These are phyloP conservation scores for Parietaria judaica DNA, from an alignment of 306 rosid genomes.

Conservation along the genomic window DNA sequence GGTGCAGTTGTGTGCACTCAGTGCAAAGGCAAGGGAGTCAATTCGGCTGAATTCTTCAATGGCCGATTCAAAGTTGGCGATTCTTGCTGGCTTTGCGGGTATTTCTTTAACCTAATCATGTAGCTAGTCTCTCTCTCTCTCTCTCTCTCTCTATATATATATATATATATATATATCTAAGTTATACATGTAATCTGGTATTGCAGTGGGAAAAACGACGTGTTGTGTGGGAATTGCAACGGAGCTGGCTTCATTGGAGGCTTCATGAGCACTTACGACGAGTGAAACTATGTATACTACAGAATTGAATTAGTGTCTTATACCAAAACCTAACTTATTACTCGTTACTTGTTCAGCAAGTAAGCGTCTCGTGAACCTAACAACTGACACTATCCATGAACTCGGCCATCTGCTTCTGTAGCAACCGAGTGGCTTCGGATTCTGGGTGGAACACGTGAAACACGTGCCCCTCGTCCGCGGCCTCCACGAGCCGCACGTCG, in stretches of 20 bases:
- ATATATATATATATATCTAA: background rate
- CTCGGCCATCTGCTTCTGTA: slow-evolving; percentile 50
- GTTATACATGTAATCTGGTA: background rate
- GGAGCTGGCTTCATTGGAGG: slow-evolving; percentile 98
- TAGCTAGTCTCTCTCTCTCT: too few species aligned
- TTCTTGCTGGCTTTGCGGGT: slow-evolving; percentile 97
- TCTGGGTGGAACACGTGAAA: slow-evolving; percentile 49
- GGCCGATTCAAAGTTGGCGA: slow-evolving; percentile 82
- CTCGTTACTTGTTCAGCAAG: too few species aligned
- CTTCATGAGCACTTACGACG: slow-evolving; percentile 78
- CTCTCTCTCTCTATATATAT: too few species aligned
- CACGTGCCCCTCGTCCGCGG: slow-evolving; percentile 39
- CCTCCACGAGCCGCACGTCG: slow-evolving; percentile 54
- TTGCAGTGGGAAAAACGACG: slow-evolving; percentile 70
- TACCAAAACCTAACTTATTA: too few species aligned
- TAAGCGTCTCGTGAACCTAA: too few species aligned
- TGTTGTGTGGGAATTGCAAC: slow-evolving; percentile 78
- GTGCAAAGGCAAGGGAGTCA: slow-evolving; percentile 76
- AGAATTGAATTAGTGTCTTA: slow-evolving; percentile 1
- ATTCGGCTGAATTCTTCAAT: slow-evolving; percentile 69
- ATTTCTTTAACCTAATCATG: background rate
- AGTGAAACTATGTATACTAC: background rate
- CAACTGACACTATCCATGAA: slow-evolving; percentile 33
- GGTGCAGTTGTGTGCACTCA: slow-evolving; percentile 67
- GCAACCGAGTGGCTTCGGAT: slow-evolving; percentile 52